These are phyloP conservation scores for Stemphylium beticola DNA, from an alignment of 2,329 filamentous ascomycete genomes.

Conservation along the genomic window DNA sequence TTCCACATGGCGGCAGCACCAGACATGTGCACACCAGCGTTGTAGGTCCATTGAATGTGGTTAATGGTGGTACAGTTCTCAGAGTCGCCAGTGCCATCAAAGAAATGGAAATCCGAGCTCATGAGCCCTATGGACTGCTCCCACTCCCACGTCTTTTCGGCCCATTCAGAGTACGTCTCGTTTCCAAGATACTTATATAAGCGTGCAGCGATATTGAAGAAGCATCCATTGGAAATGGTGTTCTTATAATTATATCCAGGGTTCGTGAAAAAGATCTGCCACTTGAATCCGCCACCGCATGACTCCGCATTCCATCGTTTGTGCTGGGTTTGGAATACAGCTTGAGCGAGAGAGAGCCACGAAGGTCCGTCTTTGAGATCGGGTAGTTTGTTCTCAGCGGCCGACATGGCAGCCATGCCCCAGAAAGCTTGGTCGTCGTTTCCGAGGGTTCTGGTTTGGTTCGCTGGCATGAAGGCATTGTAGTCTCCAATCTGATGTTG, in stretches of 20 bases:
- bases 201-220: conserved; percentile 81
- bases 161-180: conserved; percentile 64
- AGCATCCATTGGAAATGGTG: conserved; percentile 77
- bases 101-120: conserved; percentile 53
- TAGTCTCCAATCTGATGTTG: conserved; percentile 75
- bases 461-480: conserved; percentile 78
- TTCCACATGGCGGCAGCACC: conserved; percentile 58
- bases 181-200: conserved; percentile 73
- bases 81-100: conserved; percentile 52
- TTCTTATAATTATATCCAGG: conserved; percentile 86
- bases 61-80: conserved; percentile 53
- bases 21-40: conserved; percentile 54
- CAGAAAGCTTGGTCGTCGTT: conserved; percentile 67
- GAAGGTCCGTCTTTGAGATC: conserved; percentile 58
- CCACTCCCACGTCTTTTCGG: conserved; percentile 67
- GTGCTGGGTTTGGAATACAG: conserved; percentile 76
- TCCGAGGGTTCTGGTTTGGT: conserved; percentile 63
- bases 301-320: conserved; percentile 70
- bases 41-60: conserved; percentile 56
- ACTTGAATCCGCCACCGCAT: conserved; percentile 76
- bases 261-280: conserved; percentile 82
- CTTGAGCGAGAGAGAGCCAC: conserved; percentile 72
- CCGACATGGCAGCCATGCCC: conserved; percentile 64
- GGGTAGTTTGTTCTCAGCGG: conserved; percentile 59
- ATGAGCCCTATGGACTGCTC: conserved; percentile 57